These are phyloP conservation scores for Cornus suecica DNA, from an alignment of 148 eudicot genomes.

Conservation along the genomic window DNA sequence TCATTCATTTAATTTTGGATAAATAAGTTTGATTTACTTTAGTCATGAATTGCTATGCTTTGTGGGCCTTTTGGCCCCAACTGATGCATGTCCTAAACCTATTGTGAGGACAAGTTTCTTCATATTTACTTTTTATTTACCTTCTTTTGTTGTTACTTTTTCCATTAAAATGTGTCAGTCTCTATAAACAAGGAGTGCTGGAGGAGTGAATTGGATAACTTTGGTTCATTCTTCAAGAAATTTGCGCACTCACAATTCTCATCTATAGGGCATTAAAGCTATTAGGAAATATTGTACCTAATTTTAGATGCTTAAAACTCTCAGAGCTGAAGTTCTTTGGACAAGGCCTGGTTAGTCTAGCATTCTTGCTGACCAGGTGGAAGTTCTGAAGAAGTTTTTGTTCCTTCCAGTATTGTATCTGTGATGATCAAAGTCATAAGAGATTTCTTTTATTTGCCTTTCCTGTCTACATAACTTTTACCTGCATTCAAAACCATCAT, in stretches of 20 bases:
- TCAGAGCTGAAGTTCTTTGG: not conserved
- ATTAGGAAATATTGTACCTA: not conserved
- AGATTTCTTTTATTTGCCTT: not conserved
- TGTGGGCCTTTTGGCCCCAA: not conserved
- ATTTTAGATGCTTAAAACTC: not conserved
- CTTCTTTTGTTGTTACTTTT: no score
- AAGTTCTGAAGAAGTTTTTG: not conserved
- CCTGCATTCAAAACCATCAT: not conserved
- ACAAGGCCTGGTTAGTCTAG: not conserved
- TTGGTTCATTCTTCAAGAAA: no score
- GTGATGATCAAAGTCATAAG: not conserved
- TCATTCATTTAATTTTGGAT: not conserved
- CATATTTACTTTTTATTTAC: not conserved
- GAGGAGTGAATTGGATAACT: no score
- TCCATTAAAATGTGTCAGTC: no score
- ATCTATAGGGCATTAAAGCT: not conserved
- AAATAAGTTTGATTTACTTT: not conserved
- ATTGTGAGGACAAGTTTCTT: not conserved
- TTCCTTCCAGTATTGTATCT: not conserved
- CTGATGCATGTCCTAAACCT: not conserved
- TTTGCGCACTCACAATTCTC: not conserved
- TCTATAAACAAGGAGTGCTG: no score
- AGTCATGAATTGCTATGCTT: not conserved
- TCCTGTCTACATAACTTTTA: not conserved
- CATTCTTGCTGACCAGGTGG: not conserved